Base-by-base conservation (phyloP, 1,139 yeast species). In the Ashbya aceris region DNA sequence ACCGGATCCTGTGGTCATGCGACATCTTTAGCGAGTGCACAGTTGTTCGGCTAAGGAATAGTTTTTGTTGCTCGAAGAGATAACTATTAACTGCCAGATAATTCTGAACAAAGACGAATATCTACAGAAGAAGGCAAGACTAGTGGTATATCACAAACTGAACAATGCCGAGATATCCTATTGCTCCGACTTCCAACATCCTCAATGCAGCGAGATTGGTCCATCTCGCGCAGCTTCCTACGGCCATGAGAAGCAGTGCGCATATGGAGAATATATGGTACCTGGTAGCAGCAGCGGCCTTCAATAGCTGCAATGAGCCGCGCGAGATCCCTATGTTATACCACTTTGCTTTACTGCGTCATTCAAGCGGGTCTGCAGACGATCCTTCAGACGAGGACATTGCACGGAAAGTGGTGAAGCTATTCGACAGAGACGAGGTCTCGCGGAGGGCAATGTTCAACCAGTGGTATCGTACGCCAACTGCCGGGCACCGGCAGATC, bases 291-390 rank as follows among this genome's bases (percentile, higher is more conserved):
- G 84, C 94, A 11, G 85, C 93, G 0, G 76, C 94, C 17, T 71
- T 87, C 45, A 77, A 91, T 2, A 91, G 81, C 8, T 79, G 91
- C 55, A 87, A 87, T 56, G 76, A 73, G 47, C 94, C 96, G 0
- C 76, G 79, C 40, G 95, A 84, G 50, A 76, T 87, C 33, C 91
- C 95, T 2, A 70, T 69, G 42, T 61, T 87, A 8, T 82, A 80
- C 58, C 84, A 83, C 50, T 82, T 81, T 65, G 87, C 89, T 8
- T 57, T 87, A 51, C 68, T 77, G 45, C 72, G 71, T 47, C 73
- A 73, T 44, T 65, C 50, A 68, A 66, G 49, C 53, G 47, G 41
- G 53, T 60, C 14, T 44, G 52, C 40, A 48, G 66, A 45, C 49
- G 65, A 41, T 54, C 56, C 40, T 20, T 49, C 53, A 0, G 42